Evolutionary conservation across 1,139 yeast species (phyloP), one percentile per base, ranked within the genome.

Genomic region (Insectozyma bohioensis): DNA sequence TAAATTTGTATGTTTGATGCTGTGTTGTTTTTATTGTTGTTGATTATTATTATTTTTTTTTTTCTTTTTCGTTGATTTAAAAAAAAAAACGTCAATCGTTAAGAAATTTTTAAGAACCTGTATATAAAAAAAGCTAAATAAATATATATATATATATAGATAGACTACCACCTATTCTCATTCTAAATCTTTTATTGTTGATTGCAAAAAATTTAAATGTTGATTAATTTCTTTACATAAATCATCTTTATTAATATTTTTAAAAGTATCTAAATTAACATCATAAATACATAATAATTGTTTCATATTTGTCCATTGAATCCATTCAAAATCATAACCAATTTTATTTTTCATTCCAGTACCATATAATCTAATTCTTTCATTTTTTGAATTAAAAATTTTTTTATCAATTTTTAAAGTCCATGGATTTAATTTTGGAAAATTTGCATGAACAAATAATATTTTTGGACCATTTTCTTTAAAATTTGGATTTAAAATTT

Each of bases 351-450:
- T 67, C 63, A 76, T 69, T 2, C 77, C 78, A 5, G 72, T 64
- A 1, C 83, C 83, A 43, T 74, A 75, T 10, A 76, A 53, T 38
- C 84, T 52, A 20, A 72, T 50, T 43, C 82, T 56, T 4, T 67
- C 52, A 6, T 75, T 78, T 14, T 63, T 63, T 7, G 31, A 19
- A 35, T 69, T 61, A 26, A 67, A 51, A 20, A 75, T 63, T 36
- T 65, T 68, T 4, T 67, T 62, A 4, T 63, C 63, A 13, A 49
- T 46, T 44, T 62, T 63, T 38, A 78, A 59, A 7, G 58, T 58
- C 63, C 77, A 69, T 2, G 86, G 85, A 45, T 80, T 75, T 39
- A 80, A 63, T 52, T 80, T 80, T 17, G 82, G 82, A 61, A 67
- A 75, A 51, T 80, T 79, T 31, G 84, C 75, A 51, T 83, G 88